A percentile compares a stretch with the other conserved stretches of the same genome.
Evolutionary conservation across 2,329 filamentous ascomycete species (phyloP).

Genomic region (Aspergillus hortae): DNA sequence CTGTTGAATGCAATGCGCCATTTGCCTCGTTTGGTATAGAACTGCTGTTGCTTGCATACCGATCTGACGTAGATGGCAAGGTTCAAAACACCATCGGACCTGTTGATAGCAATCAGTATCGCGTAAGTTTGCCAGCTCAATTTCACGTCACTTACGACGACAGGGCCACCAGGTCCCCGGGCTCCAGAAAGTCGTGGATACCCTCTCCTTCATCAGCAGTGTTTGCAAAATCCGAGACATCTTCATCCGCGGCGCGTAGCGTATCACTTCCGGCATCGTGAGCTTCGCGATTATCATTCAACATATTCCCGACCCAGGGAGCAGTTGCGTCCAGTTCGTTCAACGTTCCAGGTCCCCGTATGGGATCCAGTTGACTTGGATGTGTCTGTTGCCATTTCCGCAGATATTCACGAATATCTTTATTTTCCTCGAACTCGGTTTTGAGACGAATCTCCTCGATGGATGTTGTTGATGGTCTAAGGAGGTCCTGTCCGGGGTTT

Average conservation of each 20-base stretch:
- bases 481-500: constrained; percentile 3
- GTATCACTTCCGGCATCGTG: constrained; percentile 25
- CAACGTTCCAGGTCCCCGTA: constrained; percentile 19
- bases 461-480: constrained; percentile 9
- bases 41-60: constrained; percentile 39
- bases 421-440: constrained; percentile 33
- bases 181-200: constrained; percentile 30
- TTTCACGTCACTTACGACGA: constrained; percentile 22
- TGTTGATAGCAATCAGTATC: not conserved
- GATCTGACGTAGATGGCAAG: constrained; percentile 42
- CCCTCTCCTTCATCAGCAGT: constrained; percentile 29
- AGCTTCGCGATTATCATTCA: constrained; percentile 29
- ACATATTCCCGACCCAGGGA: constrained; percentile 30
- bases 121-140: not conserved
- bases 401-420: constrained; percentile 41
- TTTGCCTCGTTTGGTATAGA: constrained; percentile 42
- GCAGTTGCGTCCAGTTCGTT: constrained; percentile 8
- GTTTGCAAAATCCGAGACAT: constrained; percentile 23
- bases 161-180: constrained; percentile 40
- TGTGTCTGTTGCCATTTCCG: constrained; percentile 37
- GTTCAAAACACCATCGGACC: constrained; percentile 24
- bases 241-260: constrained; percentile 20
- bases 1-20: constrained; percentile 38
- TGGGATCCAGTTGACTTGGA: constrained; percentile 27
- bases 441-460: constrained; percentile 27